Conservation (phyloP, 768 basidiomycete species). For the Psilocybe sp. region DNA sequence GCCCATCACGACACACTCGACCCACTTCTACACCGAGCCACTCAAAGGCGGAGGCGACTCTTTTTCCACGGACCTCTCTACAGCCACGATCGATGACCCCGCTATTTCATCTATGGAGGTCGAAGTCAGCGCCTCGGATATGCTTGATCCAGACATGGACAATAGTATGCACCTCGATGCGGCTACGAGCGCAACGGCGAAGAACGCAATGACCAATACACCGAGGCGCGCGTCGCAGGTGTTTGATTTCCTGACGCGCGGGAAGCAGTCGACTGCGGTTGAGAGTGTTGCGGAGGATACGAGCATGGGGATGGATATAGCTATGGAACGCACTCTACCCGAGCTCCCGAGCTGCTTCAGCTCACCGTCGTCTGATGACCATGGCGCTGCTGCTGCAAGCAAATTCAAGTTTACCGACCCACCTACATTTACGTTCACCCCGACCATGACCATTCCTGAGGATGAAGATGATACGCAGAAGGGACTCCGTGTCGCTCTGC, state of each 20-base stretch:
- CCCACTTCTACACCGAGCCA: slow-evolving; percentile 33
- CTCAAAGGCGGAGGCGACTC: slow-evolving; percentile 34
- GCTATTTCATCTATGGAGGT: slow-evolving; percentile 76
- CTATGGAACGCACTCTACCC: slow-evolving; percentile 35
- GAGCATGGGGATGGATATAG: no score
- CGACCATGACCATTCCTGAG: neutral
- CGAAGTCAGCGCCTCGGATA: slow-evolving; percentile 57
- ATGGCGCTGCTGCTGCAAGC: slow-evolving; percentile 4
- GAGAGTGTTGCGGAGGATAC: slow-evolving; percentile 13
- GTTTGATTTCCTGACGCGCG: slow-evolving; percentile 66
- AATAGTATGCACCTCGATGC: slow-evolving; percentile 17
- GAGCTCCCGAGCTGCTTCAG: slow-evolving; percentile 38
- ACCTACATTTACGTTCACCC: slow-evolving; percentile 10
- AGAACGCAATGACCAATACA: slow-evolving; percentile 39
- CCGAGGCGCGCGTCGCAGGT: slow-evolving; percentile 73
- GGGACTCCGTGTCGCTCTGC: slow-evolving; percentile 14
- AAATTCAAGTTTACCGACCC: slow-evolving; percentile 30
- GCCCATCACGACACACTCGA: slow-evolving; percentile 44
- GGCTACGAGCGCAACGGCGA: slow-evolving; percentile 28
- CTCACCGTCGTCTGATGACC: slow-evolving; percentile 32
- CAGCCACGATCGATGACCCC: slow-evolving; percentile 37
- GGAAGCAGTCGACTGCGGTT: slow-evolving; percentile 28
- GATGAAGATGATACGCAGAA: neutral
- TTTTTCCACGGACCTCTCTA: slow-evolving; percentile 44
- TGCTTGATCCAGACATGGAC: slow-evolving; percentile 26